phyloP scores from a whole-genome alignment of 1,284 basidiomycete species.

The Microbotryum silenes-acaulis region DNA sequence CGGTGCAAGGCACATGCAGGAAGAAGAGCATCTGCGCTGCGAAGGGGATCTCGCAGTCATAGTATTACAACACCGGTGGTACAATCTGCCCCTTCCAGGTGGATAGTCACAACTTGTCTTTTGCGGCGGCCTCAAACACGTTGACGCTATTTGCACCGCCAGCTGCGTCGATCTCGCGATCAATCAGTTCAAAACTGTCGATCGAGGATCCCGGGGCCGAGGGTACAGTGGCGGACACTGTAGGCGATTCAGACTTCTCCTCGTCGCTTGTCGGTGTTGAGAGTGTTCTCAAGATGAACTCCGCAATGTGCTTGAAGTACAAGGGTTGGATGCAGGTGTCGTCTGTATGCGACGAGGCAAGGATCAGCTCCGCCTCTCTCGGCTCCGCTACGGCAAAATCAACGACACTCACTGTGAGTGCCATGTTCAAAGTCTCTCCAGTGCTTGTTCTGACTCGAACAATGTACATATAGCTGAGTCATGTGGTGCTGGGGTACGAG shows the following conservation, averaged over 20 bases:
- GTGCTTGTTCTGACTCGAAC: conserved; percentile 46
- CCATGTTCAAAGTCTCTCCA: conserved; percentile 33
- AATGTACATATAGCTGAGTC: conserved; percentile 61
- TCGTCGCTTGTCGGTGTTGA: not conserved
- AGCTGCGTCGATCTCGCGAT: not conserved
- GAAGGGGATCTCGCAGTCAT: no score
- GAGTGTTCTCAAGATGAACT: conserved; percentile 8
- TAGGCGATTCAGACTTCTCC: not conserved
- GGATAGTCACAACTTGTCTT: no score
- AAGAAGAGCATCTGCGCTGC: no score
- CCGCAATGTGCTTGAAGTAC: conserved; percentile 21
- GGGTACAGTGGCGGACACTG: not conserved
- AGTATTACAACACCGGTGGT: no score
- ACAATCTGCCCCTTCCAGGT: no score
- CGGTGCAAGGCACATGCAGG: no score
- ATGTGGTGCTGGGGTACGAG: conserved; percentile 81
- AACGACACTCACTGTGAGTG: conserved; percentile 25
- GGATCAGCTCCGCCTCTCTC: not conserved
- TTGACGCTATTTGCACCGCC: not conserved
- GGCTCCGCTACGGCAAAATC: not conserved
- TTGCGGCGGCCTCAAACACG: not conserved
- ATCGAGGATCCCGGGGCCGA: not conserved
- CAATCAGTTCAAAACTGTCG: conserved; percentile 2
- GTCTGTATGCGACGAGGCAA: conserved; percentile 4
- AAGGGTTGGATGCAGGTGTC: conserved; percentile 28